A percentile compares a stretch with the other conserved stretches of the same genome.
phyloP scores from a whole-genome alignment of 75 land plant genomes.

The Picea glauca region DNA sequence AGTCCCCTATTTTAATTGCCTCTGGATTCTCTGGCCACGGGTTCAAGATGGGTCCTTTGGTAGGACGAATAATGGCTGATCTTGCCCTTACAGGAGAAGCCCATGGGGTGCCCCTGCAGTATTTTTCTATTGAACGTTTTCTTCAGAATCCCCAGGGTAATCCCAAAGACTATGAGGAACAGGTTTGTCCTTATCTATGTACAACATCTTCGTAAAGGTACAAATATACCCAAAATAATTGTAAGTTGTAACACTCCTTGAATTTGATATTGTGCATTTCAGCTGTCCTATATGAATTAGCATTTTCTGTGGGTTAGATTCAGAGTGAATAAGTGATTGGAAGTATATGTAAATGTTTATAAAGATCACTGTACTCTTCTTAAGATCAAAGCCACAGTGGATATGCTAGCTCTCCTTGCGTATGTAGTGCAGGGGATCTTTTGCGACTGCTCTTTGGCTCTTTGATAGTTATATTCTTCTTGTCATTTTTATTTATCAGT shows the following conservation, averaged over 20 bases:
- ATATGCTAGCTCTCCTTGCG: too few relatives aligned
- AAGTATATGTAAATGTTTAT: too few relatives aligned
- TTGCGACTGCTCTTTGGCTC: too few relatives aligned
- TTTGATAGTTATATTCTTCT: too few relatives aligned
- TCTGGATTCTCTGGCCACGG: slow-evolving; percentile 97
- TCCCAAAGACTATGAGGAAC: background rate
- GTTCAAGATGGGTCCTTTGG: slow-evolving; percentile 90
- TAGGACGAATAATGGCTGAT: slow-evolving; percentile 82
- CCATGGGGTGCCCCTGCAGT: slow-evolving; percentile 43
- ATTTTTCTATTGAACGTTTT: slow-evolving; percentile 65
- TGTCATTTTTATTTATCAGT: too few relatives aligned
- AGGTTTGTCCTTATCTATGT: background rate
- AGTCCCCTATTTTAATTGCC: slow-evolving; percentile 49
- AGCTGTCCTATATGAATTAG: background rate
- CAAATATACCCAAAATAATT: background rate
- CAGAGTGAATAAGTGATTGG: too few relatives aligned
- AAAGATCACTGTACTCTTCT: too few relatives aligned
- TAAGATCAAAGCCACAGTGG: too few relatives aligned
- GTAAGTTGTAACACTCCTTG: background rate
- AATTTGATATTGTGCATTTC: background rate
- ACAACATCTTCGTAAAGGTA: background rate
- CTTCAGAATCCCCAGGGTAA: slow-evolving; percentile 51
- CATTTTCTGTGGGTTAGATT: too few relatives aligned
- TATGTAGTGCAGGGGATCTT: background rate
- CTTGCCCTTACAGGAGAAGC: slow-evolving; percentile 47